Base-by-base conservation (phyloP, 805 yeast species). In the Barnettozyma sucrosica region DNA sequence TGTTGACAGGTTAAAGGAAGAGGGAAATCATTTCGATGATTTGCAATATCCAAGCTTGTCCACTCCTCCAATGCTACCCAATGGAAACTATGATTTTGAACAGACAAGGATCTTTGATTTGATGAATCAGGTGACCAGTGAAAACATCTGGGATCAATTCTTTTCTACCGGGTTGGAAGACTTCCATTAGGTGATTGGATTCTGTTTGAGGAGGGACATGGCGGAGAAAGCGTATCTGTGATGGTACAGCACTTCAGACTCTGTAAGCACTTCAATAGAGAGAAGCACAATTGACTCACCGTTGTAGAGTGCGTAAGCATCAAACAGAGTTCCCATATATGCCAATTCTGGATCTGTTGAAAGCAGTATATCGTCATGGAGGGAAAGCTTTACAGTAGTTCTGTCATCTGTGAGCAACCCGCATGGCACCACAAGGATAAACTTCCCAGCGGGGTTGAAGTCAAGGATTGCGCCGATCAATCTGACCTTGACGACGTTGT, bases 61-160 rank as follows among this genome's bases (percentile, higher is more conserved):
- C 38, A 56, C 60, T 3, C 63, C 59, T 10, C 61, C 61, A 10
- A 39, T 41, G 24, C n/a, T 38, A 7, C 21, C 47, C 3, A 10
- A 23, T 14, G 46, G 44, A n/a, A 13, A 23, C 18, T 55, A 51
- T 21, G 63, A 59, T 45, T 41, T 45, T 23, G 88, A 83, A 51
- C 83, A 82, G 5, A 74, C 72, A 51, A 67, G 71, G 44, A 74
- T 81, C 19, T 79, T 72, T 57, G 85, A 81, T 55, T 66, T 83
- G 68, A 74, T 83, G 51, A 76, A 74, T 55, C 83, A 77, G 58
- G 76, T 81, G 4, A 74, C 79, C 3, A 58, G 55, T 28, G 88
- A 82, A 47, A 70, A 80, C 23, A 80, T 83, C 30, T 82, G 88
- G 85, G 87, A 80, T 45, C 85, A 80, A 54, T 77, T 78, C 54